Evolutionary conservation across 352 stramenopile genomes (phyloP).

Genomic region (Pythium phragmiticola): DNA sequence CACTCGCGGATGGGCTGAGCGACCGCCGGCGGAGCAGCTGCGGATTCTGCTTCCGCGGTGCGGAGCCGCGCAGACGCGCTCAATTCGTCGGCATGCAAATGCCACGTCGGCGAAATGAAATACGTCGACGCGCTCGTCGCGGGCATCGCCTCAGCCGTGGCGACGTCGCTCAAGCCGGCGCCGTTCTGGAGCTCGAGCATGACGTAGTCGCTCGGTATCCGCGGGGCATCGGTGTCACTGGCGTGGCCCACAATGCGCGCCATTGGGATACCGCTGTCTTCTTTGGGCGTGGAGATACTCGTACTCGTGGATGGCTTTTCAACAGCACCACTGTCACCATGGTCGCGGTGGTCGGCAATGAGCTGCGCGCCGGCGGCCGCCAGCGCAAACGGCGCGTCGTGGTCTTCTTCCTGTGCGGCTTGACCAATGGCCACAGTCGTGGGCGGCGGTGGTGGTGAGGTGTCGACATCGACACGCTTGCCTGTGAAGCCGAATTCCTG

Average conservation of each 20-base stretch:
- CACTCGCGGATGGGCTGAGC: conserved; percentile 20
- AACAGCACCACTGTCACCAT: neutral
- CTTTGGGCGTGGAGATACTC: conserved; percentile 11
- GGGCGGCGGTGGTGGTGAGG: neutral
- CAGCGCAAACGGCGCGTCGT: conserved; percentile 20
- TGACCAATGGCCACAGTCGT: too few species aligned
- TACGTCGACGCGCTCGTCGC: conserved; percentile 54
- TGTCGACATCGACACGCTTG: neutral
- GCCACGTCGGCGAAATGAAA: conserved; percentile 82
- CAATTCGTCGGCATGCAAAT: conserved; percentile 76
- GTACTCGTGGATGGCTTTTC: neutral
- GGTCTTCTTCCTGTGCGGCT: neutral
- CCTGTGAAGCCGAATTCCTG: conserved; percentile 18
- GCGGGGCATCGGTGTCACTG: conserved; percentile 14
- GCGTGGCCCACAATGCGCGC: conserved; percentile 48
- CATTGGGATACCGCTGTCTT: conserved; percentile 44
- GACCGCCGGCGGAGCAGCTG: too few species aligned
- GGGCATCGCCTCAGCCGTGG: conserved; percentile 8
- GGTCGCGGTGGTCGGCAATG: conserved; percentile 19
- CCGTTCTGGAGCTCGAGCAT: conserved; percentile 80
- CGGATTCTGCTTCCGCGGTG: neutral
- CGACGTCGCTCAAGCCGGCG: conserved; percentile 42
- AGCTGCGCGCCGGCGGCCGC: conserved; percentile 35
- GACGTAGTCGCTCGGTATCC: conserved; percentile 74
- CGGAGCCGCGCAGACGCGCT: conserved; percentile 57